Percentiles rank a stretch among this genome's conserved stretches.
These are phyloP conservation scores for Brasenia schreberi DNA, from an alignment of 164 flowering plant species.

Conservation along the genomic window DNA sequence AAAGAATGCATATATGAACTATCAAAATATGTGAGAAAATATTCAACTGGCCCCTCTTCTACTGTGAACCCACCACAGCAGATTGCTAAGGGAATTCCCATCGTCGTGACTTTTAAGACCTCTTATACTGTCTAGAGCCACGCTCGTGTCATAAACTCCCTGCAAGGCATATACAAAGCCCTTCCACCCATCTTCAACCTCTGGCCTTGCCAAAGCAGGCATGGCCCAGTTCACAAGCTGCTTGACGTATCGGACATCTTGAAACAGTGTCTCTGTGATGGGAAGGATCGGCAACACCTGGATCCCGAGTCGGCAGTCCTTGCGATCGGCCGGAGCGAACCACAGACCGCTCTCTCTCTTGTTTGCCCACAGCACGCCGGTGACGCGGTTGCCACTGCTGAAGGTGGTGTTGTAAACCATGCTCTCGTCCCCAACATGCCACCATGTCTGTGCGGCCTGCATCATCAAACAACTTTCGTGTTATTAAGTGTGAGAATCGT, in stretches of 20 bases:
- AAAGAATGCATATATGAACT: too few relatives aligned
- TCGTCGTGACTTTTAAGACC: constrained; percentile 56
- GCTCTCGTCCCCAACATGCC: constrained; percentile 61
- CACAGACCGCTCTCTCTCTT: constrained; percentile 85
- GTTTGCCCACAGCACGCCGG: constrained; percentile 83
- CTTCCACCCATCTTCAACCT: constrained; percentile 88
- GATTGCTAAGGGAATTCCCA: constrained; percentile 72
- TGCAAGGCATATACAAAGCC: constrained; percentile 79
- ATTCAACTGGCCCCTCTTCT: constrained; percentile 18
- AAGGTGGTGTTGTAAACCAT: constrained; percentile 46
- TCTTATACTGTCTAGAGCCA: constrained; percentile 48
- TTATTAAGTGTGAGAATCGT: too few relatives aligned
- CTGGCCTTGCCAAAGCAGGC: constrained; percentile 59
- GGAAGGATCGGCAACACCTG: constrained; percentile 77
- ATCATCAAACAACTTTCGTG: neutral
- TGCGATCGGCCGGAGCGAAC: constrained; percentile 87
- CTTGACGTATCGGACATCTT: constrained; percentile 35
- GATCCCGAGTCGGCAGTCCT: constrained; percentile 74
- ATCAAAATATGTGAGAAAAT: too few relatives aligned
- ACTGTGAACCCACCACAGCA: constrained; percentile 85
- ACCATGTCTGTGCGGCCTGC: constrained; percentile 68
- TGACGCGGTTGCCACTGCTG: constrained; percentile 47
- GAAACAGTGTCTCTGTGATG: constrained; percentile 54
- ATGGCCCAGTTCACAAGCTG: constrained; percentile 65
- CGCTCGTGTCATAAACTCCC: constrained; percentile 47